phyloP scores from a whole-genome alignment of 148 eudicot species.

The Rhododendron williamsianum region DNA sequence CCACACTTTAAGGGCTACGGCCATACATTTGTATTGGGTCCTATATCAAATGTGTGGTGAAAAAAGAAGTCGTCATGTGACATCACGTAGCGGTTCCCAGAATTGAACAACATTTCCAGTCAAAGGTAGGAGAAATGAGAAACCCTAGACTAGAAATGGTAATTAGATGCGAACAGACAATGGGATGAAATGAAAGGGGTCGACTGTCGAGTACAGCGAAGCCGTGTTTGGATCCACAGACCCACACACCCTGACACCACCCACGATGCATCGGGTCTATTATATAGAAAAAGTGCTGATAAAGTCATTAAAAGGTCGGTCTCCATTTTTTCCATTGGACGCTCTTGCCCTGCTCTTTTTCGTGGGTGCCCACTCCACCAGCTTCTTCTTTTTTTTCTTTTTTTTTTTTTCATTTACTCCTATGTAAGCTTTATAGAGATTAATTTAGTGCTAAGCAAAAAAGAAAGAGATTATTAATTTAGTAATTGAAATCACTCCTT shows the following conservation, averaged over 20 bases:
- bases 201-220: conserved; percentile 20
- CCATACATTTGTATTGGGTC: too few relatives aligned
- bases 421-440: background rate
- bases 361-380: conserved; percentile 22
- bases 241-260: background rate
- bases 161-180: background rate
- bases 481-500: background rate
- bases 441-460: background rate
- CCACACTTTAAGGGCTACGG: too few relatives aligned
- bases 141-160: background rate
- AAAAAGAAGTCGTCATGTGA: too few relatives aligned
- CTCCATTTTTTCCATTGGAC: conserved; percentile 11
- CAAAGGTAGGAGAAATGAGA: background rate
- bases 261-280: background rate
- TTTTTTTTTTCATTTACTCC: background rate
- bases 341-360: conserved; percentile 11
- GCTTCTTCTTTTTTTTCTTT: background rate
- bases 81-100: too few relatives aligned
- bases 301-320: conserved; percentile 2
- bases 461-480: too few relatives aligned
- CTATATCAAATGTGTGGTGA: too few relatives aligned
- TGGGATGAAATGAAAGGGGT: background rate
- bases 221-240: background rate
- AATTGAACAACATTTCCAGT: background rate
- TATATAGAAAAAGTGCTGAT: too few relatives aligned